Base-by-base conservation (phyloP, 2,329 filamentous ascomycete genomes). In the Aspergillus fumigatus region DNA sequence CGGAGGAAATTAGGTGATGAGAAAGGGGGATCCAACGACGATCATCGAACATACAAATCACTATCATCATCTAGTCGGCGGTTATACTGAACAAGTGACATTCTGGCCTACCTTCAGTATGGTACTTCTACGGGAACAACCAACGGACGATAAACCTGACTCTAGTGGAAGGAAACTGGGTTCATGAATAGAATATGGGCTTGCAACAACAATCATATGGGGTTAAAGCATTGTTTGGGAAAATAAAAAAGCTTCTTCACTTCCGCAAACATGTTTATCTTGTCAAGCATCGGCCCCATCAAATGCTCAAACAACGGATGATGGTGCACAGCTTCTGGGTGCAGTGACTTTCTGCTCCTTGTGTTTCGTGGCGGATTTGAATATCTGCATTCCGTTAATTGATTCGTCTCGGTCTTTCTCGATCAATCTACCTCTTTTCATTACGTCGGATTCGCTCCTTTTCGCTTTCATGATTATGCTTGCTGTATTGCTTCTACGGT, bases 1-100 rank as follows among this genome's bases (percentile, higher is more conserved):
- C 48, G 48, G 53, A 47, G 53, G 38, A 40, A 50, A 55, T 29
- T 23, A 51, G 53, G 35, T 55, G 53, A 55, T 55, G 53, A 27
- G 51, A 53, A 27, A 21, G 40, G 19, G 41, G 17, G 11, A 23
- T 47, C 32, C 43, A 23, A 26, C 49, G 35, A 51, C 49, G 43
- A 51, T 32, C 25, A 43, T 29, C 40, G 40, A 55, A 38, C 25
- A 40, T 25, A 47, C n/a, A 38, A 11, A 51, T 48, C 49, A 26
- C 35, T n/a, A 51, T 51, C 48, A 50, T 50, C 49, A 40, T 51
- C 49, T 51, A 40, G 49, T 35, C n/a, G 29, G 35, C 21, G 49
- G 49, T 27, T 38, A 40, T 40, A 25, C 49, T 40, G 49, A 14
- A 47, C 19, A 11, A 50, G 32, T 27, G 48, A 27, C 48, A 29